These are phyloP conservation scores for Penicillium decumbens DNA, from an alignment of 2,329 filamentous ascomycete genomes.

Conservation along the genomic window DNA sequence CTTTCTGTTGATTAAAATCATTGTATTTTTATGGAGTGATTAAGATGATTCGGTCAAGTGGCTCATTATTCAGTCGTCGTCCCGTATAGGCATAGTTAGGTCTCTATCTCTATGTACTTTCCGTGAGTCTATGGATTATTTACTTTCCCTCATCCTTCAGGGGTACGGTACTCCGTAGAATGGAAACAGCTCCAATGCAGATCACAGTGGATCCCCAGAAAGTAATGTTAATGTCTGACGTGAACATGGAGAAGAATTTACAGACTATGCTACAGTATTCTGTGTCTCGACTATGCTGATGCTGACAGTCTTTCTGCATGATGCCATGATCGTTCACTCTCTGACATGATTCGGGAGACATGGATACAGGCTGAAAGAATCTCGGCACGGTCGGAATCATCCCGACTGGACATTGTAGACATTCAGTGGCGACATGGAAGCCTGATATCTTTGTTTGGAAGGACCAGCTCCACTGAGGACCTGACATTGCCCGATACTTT, in stretches of 20 bases:
- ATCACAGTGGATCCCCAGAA: conserved; percentile 4
- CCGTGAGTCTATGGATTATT: neutral
- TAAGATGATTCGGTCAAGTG: neutral
- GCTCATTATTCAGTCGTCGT: neutral
- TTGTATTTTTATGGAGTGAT: neutral
- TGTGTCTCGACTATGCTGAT: neutral
- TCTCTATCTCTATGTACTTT: neutral
- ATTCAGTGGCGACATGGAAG: neutral
- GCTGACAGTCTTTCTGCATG: conserved; percentile 7
- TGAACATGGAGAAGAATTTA: neutral
- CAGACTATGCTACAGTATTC: too few relatives aligned
- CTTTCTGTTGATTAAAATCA: neutral
- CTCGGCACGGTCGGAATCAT: conserved; percentile 5
- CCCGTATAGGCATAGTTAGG: neutral
- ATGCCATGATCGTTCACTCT: neutral
- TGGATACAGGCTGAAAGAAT: conserved; percentile 10
- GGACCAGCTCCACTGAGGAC: conserved; percentile 5
- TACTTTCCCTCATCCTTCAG: neutral
- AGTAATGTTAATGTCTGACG: conserved; percentile 10
- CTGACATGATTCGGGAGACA: neutral
- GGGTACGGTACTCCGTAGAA: neutral
- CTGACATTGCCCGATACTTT: conserved; percentile 6
- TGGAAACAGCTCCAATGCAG: conserved; percentile 1
- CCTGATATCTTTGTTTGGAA: neutral
- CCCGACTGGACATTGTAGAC: neutral